These are phyloP conservation scores for Auricularia cornea DNA, from an alignment of 768 basidiomycete genomes.

Conservation along the genomic window DNA sequence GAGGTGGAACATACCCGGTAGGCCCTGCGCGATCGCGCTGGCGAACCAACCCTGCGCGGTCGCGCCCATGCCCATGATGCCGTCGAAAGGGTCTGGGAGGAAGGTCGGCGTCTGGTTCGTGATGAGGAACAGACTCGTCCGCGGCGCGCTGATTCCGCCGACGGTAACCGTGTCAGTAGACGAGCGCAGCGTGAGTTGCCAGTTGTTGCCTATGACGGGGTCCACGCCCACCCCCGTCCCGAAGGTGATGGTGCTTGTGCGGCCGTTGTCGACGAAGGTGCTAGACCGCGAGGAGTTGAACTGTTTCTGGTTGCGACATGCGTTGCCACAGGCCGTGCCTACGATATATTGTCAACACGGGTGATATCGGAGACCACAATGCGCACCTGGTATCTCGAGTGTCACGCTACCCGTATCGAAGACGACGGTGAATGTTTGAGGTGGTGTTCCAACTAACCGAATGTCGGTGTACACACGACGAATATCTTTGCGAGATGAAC, in stretches of 20 bases:
- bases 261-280: conserved; percentile 40
- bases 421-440: conserved; percentile 39
- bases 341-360: conserved; percentile 2
- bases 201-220: conserved; percentile 40
- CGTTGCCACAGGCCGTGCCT: conserved; percentile 39
- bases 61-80: conserved; percentile 46
- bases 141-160: conserved; percentile 33
- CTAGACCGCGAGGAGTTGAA: conserved; percentile 43
- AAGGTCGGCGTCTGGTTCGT: conserved; percentile 46
- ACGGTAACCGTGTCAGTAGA: conserved; percentile 43
- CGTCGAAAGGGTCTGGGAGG: conserved; percentile 46
- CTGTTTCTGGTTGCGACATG: conserved; percentile 37
- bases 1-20: conserved; percentile 34
- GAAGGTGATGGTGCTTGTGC: conserved; percentile 40
- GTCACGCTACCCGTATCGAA: conserved; percentile 49
- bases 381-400: conserved; percentile 42
- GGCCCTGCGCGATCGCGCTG: conserved; percentile 36
- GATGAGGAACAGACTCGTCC: conserved; percentile 40
- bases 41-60: conserved; percentile 44
- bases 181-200: conserved; percentile 37
- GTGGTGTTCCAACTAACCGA: conserved; percentile 45
- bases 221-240: conserved; percentile 46
- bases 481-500: not conserved
- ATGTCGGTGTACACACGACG: no score
- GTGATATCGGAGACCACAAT: not conserved